Conservation (phyloP, 2,329 filamentous ascomycete genomes). For the Metarhizium sp. region DNA sequence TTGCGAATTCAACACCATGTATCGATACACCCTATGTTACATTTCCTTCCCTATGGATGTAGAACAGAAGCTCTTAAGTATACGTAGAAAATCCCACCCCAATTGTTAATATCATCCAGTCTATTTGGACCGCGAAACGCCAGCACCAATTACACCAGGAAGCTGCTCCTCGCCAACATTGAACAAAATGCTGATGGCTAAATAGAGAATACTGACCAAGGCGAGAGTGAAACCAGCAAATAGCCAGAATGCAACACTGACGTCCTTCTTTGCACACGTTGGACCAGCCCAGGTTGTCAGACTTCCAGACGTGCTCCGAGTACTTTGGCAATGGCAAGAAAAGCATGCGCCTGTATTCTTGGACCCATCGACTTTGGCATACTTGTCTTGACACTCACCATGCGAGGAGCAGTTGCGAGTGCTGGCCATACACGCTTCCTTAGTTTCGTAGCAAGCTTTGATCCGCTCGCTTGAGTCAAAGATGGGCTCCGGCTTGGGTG, state of each 20-base stretch:
- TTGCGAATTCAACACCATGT: conserved; percentile 3
- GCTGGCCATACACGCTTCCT: conserved; percentile 55
- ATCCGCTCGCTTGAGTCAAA: conserved; percentile 35
- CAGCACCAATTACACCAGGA: conserved; percentile 91
- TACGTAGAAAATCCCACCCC: conserved; percentile 2
- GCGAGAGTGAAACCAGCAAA: conserved; percentile 66
- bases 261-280: conserved; percentile 84
- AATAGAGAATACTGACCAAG: conserved; percentile 57
- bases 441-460: conserved; percentile 65
- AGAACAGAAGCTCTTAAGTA: conserved; percentile 6
- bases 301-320: conserved; percentile 45
- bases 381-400: conserved; percentile 66
- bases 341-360: conserved; percentile 53
- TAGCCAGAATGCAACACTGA: conserved; percentile 83
- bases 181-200: conserved; percentile 70
- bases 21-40: conserved; percentile 8
- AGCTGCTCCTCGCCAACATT: conserved; percentile 79
- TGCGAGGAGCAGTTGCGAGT: conserved; percentile 79
- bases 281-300: conserved; percentile 73
- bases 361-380: conserved; percentile 31
- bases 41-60: background rate
- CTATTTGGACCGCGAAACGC: conserved; percentile 66
- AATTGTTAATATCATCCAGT: background rate
- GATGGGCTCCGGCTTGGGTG: conserved; percentile 18
- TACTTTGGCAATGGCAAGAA: conserved; percentile 63